phyloP scores from a whole-genome alignment of 371 early-diverging fungal genomes.

The Apophysomyces sp. region DNA sequence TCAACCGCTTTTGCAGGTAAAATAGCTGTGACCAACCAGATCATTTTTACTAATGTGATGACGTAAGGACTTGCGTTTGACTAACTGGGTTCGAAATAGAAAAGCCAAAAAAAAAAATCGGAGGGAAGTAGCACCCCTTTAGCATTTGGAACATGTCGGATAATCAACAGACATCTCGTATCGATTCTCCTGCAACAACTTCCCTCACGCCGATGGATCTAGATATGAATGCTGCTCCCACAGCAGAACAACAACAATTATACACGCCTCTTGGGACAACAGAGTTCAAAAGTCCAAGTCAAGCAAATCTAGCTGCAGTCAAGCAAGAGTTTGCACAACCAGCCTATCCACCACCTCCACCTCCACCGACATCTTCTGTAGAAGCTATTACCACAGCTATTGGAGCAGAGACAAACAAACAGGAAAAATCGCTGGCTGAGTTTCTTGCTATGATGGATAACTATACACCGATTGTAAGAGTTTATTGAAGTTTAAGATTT shows the following conservation, averaged over 20 bases:
- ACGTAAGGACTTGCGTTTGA: too few relatives aligned
- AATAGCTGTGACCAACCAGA: too few relatives aligned
- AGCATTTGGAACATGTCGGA: constrained; percentile 1
- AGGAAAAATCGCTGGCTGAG: constrained; percentile 81
- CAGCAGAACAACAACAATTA: constrained; percentile 15
- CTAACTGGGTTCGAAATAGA: not conserved
- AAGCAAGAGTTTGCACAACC: not conserved
- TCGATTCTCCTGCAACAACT: constrained; percentile 16
- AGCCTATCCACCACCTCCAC: constrained; percentile 9
- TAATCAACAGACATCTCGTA: constrained; percentile 11
- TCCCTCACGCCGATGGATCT: constrained; percentile 25
- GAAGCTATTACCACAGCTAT: not conserved
- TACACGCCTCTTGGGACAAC: constrained; percentile 3
- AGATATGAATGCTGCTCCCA: constrained; percentile 17
- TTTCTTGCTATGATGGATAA: constrained; percentile 86
- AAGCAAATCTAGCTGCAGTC: constrained; percentile 5
- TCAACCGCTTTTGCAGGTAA: too few relatives aligned
- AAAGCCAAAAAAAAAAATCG: not conserved
- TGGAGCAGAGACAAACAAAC: constrained; percentile 47
- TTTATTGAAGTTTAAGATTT: not conserved
- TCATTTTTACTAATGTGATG: too few relatives aligned
- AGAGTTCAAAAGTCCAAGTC: constrained; percentile 19
- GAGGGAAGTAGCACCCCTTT: not conserved
- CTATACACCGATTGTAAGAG: constrained; percentile 81
- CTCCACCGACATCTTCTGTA: not conserved